phyloP scores from a whole-genome alignment of 2,329 filamentous ascomycete species.

The Cercospora zeina region DNA sequence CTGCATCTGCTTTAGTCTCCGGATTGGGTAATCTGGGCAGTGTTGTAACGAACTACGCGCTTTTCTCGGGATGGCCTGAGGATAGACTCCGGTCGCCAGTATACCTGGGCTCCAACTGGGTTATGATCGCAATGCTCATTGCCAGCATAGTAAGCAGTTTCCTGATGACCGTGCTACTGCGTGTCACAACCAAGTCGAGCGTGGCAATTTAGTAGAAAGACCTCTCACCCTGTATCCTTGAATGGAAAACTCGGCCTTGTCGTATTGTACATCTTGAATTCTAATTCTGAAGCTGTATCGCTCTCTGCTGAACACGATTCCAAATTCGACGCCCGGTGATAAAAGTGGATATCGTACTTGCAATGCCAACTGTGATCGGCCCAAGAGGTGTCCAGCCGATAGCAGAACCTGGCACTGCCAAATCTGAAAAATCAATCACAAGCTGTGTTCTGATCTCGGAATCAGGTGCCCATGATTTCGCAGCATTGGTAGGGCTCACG shows the following conservation, averaged over 20 bases:
- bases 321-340: constrained; percentile 63
- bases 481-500: not conserved
- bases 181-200: constrained; percentile 33
- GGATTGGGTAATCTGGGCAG: constrained; percentile 84
- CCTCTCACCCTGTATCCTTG: not conserved
- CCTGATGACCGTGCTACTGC: constrained; percentile 66
- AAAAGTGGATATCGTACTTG: constrained; percentile 63
- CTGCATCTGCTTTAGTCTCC: constrained; percentile 80
- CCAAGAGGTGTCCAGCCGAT: constrained; percentile 62
- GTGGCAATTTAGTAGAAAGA: not conserved
- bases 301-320: constrained; percentile 39
- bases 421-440: constrained; percentile 60
- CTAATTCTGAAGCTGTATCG: not conserved
- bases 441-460: constrained; percentile 46
- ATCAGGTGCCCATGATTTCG: constrained; percentile 4
- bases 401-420: constrained; percentile 60
- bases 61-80: constrained; percentile 82
- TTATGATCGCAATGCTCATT: constrained; percentile 83
- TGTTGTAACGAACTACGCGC: constrained; percentile 82
- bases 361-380: constrained; percentile 56
- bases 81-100: constrained; percentile 59
- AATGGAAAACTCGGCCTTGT: not conserved
- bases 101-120: constrained; percentile 65
- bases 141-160: constrained; percentile 73
- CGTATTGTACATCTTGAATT: not conserved